Evolutionary conservation across 2,329 filamentous ascomycete genomes (phyloP), one percentile per base, ranked within the genome.

Genomic region (Cytospora chrysosperma): DNA sequence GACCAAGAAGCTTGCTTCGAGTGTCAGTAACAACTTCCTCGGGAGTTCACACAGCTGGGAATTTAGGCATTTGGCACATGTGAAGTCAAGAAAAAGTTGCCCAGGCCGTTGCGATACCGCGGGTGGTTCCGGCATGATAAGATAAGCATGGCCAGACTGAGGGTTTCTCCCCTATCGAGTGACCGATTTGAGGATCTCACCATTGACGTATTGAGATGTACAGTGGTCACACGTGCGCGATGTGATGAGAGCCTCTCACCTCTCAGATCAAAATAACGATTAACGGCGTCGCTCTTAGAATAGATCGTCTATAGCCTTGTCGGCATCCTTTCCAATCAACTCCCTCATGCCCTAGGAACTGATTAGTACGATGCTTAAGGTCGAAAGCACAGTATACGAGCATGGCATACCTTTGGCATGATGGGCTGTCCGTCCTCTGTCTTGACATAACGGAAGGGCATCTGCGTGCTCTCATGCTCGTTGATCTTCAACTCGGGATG

Each of bases 371-470:
- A 64, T 21, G 21, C 13, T 21, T 26, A 10, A 5, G 24, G 24
- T 32, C 12, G 26, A 26, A 27, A 47, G 10, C 12, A 28, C 24
- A 15, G 15, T 55, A 37, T 6, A 28, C 12, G 47, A 4, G 7
- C 26, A 28, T 9, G 13, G 74, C 82, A 78, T 77, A 97, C 93
- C 79, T 91, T 84, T 26, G 95, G 95, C 93, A 99, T 97, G 64
- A 97, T 88, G 1, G 93, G 92, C 69, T 91, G 82, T 52, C 90
- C 92, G 62, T 91, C 81, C 13, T 85, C 79, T 58, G 84, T 88
- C 73, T 85, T 89, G 57, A 99, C 93, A 74, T 99, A 99, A 69
- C 95, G 91, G 77, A 99, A 99, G 0, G 95, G 95, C 95, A 99
- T 98, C 76, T 97, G 85, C 0, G 93, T 97, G 75, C 91, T 95